Evolutionary conservation across 495 filamentous ascomycete species (phyloP).

Genomic region (Margaritispora aquatica): DNA sequence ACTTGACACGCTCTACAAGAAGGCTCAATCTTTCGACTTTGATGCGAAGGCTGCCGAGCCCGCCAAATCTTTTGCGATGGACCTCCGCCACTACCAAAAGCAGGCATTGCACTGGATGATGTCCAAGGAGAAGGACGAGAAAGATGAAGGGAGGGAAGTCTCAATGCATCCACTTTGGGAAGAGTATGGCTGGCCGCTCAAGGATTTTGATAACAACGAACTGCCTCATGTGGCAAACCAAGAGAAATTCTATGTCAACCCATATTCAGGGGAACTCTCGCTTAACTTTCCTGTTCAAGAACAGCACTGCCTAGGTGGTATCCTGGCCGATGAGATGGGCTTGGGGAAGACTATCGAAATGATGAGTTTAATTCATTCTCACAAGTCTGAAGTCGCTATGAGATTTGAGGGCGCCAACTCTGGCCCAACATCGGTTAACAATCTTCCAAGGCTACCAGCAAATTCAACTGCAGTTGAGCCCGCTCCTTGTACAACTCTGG

Average conservation of each 20-base stretch:
- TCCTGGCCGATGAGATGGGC: slow-evolving; percentile 89
- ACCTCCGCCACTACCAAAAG: slow-evolving; percentile 87
- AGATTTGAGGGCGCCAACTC: slow-evolving; percentile 18
- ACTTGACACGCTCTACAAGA: slow-evolving; percentile 87
- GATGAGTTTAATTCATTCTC: slow-evolving; percentile 85
- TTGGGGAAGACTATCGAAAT: slow-evolving; percentile 97
- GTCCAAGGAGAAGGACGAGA: slow-evolving; percentile 78
- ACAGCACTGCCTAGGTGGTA: slow-evolving; percentile 89
- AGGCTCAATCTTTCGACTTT: slow-evolving; percentile 96
- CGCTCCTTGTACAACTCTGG: slow-evolving; percentile 87
- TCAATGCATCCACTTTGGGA: slow-evolving; percentile 99
- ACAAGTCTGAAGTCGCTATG: slow-evolving; percentile 54
- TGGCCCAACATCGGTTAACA: slow-evolving; percentile 40
- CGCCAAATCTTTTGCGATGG: slow-evolving; percentile 71
- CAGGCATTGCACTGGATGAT: slow-evolving; percentile 96
- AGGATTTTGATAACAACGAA: slow-evolving; percentile 78
- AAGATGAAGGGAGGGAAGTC: slow-evolving; percentile 48
- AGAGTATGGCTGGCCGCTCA: slow-evolving; percentile 83
- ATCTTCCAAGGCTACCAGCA: slow-evolving; percentile 52
- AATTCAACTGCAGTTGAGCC: slow-evolving; percentile 45
- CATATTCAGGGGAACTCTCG: slow-evolving; percentile 93
- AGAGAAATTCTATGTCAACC: slow-evolving; percentile 85
- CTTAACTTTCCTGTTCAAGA: slow-evolving; percentile 88
- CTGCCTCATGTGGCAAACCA: slow-evolving; percentile 57
- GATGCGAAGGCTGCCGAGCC: slow-evolving; percentile 81